These are phyloP conservation scores for Syzygium syzygioides DNA, from an alignment of 441 rosid genomes.

Conservation along the genomic window DNA sequence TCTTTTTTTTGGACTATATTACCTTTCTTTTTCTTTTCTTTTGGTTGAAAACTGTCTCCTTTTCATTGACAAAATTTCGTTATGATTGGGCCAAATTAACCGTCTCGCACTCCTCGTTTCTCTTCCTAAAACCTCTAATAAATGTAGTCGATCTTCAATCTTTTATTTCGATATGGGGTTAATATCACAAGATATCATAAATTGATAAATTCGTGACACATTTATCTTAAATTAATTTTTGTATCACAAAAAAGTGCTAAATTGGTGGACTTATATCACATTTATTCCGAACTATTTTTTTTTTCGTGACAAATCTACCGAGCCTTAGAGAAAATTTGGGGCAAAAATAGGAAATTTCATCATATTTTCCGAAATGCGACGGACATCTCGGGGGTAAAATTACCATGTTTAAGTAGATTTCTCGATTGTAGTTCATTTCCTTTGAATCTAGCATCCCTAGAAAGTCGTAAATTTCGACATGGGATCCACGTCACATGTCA, in stretches of 20 bases:
- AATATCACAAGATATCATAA: background rate
- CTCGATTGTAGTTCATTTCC: accelerated
- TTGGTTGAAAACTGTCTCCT: too few species aligned
- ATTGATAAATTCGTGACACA: too few species aligned
- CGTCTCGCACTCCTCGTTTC: background rate
- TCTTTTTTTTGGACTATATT: background rate
- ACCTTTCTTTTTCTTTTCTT: too few species aligned
- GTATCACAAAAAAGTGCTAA: too few species aligned
- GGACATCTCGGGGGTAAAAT: background rate
- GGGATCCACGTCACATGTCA: too few species aligned
- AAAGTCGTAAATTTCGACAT: background rate
- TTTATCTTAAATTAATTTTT: too few species aligned
- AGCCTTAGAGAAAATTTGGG: background rate
- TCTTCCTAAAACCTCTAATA: background rate
- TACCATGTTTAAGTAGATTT: background rate
- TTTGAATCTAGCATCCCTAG: background rate
- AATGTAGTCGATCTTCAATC: background rate
- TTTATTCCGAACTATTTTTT: background rate
- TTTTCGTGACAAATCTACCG: accelerated
- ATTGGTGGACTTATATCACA: accelerated
- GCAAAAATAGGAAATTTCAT: background rate
- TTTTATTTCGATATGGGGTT: background rate
- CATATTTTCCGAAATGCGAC: background rate
- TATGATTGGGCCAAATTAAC: background rate
- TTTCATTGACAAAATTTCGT: background rate